Percentiles rank a stretch among this genome's conserved stretches.
Conservation (phyloP, 1,139 yeast genomes). For the Nakaseomyces kungkrabaensis region DNA sequence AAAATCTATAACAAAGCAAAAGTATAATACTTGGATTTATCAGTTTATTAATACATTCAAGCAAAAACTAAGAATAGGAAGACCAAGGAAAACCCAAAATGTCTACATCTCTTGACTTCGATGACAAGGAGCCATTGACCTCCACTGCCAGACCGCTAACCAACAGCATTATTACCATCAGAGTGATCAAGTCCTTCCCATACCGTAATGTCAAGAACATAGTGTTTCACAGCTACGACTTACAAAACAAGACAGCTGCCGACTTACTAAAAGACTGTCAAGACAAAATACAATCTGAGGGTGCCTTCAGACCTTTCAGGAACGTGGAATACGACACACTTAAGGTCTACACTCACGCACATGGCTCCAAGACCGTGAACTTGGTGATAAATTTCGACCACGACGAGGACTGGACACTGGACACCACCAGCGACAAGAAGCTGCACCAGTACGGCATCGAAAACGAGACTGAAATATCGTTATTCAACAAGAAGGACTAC, state of each 20-base stretch:
- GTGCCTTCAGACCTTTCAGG: slow-evolving; percentile 73
- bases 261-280: slow-evolving; percentile 46
- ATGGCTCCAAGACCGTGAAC: slow-evolving; percentile 88
- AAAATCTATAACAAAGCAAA: too few species aligned
- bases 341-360: slow-evolving; percentile 89
- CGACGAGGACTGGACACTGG: slow-evolving; percentile 55
- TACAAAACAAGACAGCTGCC: slow-evolving; percentile 57
- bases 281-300: slow-evolving; percentile 48
- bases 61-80: neutral
- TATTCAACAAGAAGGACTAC: slow-evolving; percentile 62
- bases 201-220: slow-evolving; percentile 83
- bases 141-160: slow-evolving; percentile 30
- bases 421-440: slow-evolving; percentile 34
- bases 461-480: slow-evolving; percentile 85
- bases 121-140: slow-evolving; percentile 31
- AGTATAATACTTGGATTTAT: too few species aligned
- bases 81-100: neutral
- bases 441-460: slow-evolving; percentile 64
- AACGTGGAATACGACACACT: slow-evolving; percentile 66
- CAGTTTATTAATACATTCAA: too few species aligned
- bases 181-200: slow-evolving; percentile 85
- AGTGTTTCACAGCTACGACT: slow-evolving; percentile 61
- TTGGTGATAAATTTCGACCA: slow-evolving; percentile 82
- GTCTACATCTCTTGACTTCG: slow-evolving; percentile 12
- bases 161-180: slow-evolving; percentile 62